Evolutionary conservation across 1,284 basidiomycete species (phyloP).

Genomic region (Tranzscheliella williamsii): DNA sequence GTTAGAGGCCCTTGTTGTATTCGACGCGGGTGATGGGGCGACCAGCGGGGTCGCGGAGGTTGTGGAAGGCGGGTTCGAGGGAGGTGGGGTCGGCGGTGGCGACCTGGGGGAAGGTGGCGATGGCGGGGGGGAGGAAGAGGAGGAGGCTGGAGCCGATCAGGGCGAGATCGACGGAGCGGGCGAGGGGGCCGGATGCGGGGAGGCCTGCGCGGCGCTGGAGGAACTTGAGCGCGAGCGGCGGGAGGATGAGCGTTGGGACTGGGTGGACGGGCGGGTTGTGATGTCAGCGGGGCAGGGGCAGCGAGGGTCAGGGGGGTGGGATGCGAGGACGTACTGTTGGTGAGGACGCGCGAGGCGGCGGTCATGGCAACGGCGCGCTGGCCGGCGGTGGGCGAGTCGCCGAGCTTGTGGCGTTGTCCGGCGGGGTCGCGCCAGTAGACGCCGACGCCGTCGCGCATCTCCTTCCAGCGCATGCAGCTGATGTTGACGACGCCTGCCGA

Average conservation of each 20-base stretch:
- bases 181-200: conserved; percentile 24
- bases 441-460: conserved; percentile 66
- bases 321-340: conserved; percentile 63
- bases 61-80: conserved; percentile 61
- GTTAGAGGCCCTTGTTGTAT: conserved; percentile 66
- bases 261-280: background rate
- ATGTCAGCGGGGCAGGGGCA: background rate
- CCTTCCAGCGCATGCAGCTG: conserved; percentile 67
- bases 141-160: conserved; percentile 64
- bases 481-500: conserved; percentile 48
- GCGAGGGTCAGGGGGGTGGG: background rate
- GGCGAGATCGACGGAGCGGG: conserved; percentile 35
- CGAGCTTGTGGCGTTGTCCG: conserved; percentile 60
- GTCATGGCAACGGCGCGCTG: conserved; percentile 65
- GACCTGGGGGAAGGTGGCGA: conserved; percentile 66
- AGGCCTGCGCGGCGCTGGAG: conserved; percentile 51
- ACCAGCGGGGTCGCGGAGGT: conserved; percentile 57
- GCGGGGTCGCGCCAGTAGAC: conserved; percentile 61
- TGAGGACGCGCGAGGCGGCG: conserved; percentile 64
- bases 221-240: conserved; percentile 64
- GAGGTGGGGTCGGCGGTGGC: conserved; percentile 61
- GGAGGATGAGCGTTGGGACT: conserved; percentile 65
- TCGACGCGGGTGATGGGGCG: conserved; percentile 60
- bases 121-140: conserved; percentile 66
- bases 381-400: conserved; percentile 64